Evolutionary conservation across 805 yeast species (phyloP), one percentile per base, ranked within the genome.

Genomic region (Aciculoconidium aculeatum): DNA sequence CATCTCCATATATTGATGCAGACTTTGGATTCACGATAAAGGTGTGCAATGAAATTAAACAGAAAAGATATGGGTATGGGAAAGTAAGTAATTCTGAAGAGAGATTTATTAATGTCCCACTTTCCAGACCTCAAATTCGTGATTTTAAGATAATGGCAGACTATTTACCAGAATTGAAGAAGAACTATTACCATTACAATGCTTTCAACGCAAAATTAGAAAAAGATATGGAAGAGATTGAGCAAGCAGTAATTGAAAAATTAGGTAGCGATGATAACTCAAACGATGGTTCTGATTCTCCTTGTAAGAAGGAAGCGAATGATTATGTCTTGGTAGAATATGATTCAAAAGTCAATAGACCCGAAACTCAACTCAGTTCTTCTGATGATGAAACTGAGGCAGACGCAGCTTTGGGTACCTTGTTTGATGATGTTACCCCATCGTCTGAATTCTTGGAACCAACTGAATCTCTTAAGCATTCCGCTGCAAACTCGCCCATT

Each of bases 1-100:
- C 79, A 1, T 65, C 69, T 35, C 77, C 79, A 0, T 64, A 64
- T 28, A 48, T 70, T 5, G 59, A 71, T 12, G 75, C 70, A 3
- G 63, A 67, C 27, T 60, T 58, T 42, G 76, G 69, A 0, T 75
- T 75, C 40, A 54, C 56, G 5, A 55, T 75, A 16, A 72, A 67
- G 19, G 28, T 13, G 11, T 27, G 24, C 16, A 58, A 48, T 8
- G 28, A 13, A n/a, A 13, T n/a, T n/a, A n/a, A 22, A 7, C 21
- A 20, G 16, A 26, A 20, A 11, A 26, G 28, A 11, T 26, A 19
- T 12, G 20, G 28, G 11, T 26, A 18, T 17, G 20, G 23, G 11
- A 19, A 8, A 7, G 28, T 19, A 3, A 13, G 17, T 11, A 17
- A 16, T 19, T 17, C 23, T 7, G 22, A 18, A 18, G 8, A 18